Percentiles rank a stretch among this genome's conserved stretches.
Conservation (phyloP, 169 alveolate genomes). For the Eimeria maxima region DNA sequence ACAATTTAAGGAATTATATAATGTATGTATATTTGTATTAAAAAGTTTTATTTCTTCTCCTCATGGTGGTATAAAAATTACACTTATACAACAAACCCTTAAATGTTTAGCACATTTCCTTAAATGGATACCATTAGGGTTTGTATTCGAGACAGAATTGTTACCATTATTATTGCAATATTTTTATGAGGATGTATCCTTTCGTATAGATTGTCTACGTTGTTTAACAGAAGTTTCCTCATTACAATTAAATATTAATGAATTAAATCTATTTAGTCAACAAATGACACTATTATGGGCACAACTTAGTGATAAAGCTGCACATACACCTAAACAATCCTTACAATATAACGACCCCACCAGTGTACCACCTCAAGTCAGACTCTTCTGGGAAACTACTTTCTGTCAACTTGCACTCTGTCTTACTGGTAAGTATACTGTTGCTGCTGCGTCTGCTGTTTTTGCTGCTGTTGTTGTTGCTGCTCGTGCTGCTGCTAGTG, state of each 20-base stretch:
- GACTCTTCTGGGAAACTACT: conserved; percentile 83
- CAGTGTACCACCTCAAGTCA: conserved; percentile 84
- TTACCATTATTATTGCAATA: conserved; percentile 90
- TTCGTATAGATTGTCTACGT: conserved; percentile 95
- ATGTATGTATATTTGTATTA: conserved; percentile 95
- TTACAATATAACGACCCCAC: conserved; percentile 90
- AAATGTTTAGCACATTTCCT: conserved; percentile 95
- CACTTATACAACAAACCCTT: conserved; percentile 94
- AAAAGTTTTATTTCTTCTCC: conserved; percentile 92
- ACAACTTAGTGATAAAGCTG: conserved; percentile 88
- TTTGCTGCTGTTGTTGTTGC: neutral
- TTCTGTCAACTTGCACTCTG: conserved; percentile 82
- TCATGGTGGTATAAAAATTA: conserved; percentile 88
- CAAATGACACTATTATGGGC: conserved; percentile 90
- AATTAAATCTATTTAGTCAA: conserved; percentile 86
- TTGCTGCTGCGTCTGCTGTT: conserved; percentile 23
- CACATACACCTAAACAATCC: conserved; percentile 90
- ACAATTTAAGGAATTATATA: conserved; percentile 91
- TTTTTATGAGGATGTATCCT: conserved; percentile 94
- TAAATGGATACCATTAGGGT: conserved; percentile 97
- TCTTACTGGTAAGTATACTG: conserved; percentile 76
- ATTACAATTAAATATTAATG: conserved; percentile 88
- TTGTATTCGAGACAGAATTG: conserved; percentile 93
- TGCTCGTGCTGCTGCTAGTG: neutral
- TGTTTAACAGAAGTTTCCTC: conserved; percentile 96